phyloP scores from a whole-genome alignment of 1,139 yeast genomes.

The Meyerozyma sp. region DNA sequence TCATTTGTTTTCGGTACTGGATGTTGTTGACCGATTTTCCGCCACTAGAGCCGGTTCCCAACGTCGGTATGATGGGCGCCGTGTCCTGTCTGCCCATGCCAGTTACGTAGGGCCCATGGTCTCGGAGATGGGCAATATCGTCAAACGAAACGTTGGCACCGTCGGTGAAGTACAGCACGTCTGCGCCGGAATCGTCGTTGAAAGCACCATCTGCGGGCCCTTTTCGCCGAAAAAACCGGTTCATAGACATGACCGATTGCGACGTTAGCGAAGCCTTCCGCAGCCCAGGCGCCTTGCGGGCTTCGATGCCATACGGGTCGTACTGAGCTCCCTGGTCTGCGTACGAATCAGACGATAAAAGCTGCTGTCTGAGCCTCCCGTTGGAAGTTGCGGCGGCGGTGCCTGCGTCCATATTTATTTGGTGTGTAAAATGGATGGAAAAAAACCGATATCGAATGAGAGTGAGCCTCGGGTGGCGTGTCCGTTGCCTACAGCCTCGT shows the following conservation, averaged over 20 bases:
- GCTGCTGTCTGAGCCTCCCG: slow-evolving; percentile 29
- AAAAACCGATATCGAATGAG: not conserved
- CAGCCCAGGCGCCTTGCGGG: slow-evolving; percentile 8
- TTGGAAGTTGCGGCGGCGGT: slow-evolving; percentile 12
- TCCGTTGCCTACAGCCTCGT: too few relatives aligned
- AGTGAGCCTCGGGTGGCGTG: not conserved
- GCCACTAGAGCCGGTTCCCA: slow-evolving; percentile 22
- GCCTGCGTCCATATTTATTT: slow-evolving; percentile 13
- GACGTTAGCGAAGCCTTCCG: slow-evolving; percentile 43
- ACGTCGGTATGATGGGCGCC: slow-evolving; percentile 69
- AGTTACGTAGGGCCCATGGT: slow-evolving; percentile 58
- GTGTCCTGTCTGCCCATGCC: slow-evolving; percentile 43
- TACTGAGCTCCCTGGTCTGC: not conserved
- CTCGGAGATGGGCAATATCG: slow-evolving; percentile 58
- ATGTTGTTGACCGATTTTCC: slow-evolving; percentile 36
- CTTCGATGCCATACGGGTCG: not conserved
- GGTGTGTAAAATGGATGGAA: not conserved
- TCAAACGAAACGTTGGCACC: slow-evolving; percentile 50
- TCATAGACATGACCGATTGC: slow-evolving; percentile 30
- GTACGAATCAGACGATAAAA: slow-evolving; percentile 25
- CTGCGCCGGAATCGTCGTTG: slow-evolving; percentile 52
- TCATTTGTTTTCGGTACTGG: slow-evolving; percentile 65
- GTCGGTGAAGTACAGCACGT: slow-evolving; percentile 35
- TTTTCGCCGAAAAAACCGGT: slow-evolving; percentile 41
- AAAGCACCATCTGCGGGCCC: slow-evolving; percentile 21